Percentiles rank a stretch among this genome's conserved stretches.
These are phyloP conservation scores for Sabuloglossum arenarium DNA, from an alignment of 495 filamentous ascomycete genomes.

Conservation along the genomic window DNA sequence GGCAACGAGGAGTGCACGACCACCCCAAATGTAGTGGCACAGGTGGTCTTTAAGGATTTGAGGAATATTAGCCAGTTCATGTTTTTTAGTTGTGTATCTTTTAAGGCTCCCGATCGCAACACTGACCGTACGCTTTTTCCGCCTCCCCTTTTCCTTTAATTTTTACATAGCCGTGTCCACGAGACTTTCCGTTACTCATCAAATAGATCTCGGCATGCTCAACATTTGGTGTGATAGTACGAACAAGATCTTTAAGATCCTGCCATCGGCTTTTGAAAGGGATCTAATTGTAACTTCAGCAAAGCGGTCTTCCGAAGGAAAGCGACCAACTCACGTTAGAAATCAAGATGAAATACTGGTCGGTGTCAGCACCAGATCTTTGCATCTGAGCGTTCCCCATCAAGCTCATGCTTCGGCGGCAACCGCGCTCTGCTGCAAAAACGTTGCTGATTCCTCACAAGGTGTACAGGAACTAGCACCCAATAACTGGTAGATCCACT, in stretches of 20 bases:
- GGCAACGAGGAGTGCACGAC: constrained; percentile 6
- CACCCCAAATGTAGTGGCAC: constrained; percentile 7
- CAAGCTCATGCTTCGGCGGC: not conserved
- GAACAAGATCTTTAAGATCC: constrained; percentile 10
- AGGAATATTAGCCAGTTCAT: not conserved
- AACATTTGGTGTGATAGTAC: constrained; percentile 6
- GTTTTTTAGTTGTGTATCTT: not conserved
- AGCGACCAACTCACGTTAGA: constrained; percentile 3
- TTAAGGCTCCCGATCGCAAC: not conserved
- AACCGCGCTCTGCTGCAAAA: not conserved
- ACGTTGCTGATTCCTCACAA: not conserved
- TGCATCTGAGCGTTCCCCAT: constrained; percentile 8
- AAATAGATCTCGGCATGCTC: constrained; percentile 1
- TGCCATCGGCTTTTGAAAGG: constrained; percentile 10
- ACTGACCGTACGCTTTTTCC: constrained; percentile 7
- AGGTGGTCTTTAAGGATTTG: constrained; percentile 4
- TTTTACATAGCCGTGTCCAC: constrained; percentile 8
- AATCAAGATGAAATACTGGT: constrained; percentile 7
- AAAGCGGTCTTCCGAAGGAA: not conserved
- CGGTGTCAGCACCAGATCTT: constrained; percentile 1
- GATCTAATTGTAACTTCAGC: constrained; percentile 1
- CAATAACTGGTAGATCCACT: not conserved
- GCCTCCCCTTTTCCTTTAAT: constrained; percentile 9
- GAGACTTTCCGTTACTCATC: constrained; percentile 4
- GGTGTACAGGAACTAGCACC: not conserved